Evolutionary conservation across 495 filamentous ascomycete species (phyloP).

Genomic region (Penicillium soppii): DNA sequence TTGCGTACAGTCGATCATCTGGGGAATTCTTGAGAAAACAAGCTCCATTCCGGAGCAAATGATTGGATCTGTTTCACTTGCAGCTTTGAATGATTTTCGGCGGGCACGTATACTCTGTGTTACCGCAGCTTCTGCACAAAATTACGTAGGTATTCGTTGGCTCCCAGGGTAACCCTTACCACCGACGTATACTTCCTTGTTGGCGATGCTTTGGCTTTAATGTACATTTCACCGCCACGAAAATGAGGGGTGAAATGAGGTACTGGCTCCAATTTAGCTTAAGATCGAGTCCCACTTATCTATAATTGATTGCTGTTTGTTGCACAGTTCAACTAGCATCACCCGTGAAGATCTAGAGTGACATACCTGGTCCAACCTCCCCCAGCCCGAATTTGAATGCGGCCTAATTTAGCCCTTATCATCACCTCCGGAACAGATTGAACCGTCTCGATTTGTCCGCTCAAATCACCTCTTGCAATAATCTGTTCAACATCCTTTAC

Average conservation of each 20-base stretch:
- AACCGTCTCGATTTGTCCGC: not conserved
- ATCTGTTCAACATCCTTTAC: not conserved
- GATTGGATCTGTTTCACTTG: constrained; percentile 16
- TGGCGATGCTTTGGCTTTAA: not conserved
- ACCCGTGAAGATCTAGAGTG: not conserved
- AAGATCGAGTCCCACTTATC: too few relatives aligned
- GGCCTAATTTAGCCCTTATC: not conserved
- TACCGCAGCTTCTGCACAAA: not conserved
- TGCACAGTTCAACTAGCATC: not conserved
- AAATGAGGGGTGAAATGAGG: too few relatives aligned
- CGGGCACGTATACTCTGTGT: not conserved
- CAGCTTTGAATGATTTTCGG: not conserved
- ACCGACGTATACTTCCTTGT: not conserved
- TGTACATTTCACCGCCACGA: not conserved
- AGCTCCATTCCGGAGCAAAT: not conserved
- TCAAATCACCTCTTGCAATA: not conserved
- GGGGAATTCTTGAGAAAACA: constrained; percentile 12
- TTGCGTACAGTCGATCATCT: constrained; percentile 22
- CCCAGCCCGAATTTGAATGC: not conserved
- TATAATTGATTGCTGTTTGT: not conserved
- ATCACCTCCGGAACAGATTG: not conserved
- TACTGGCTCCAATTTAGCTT: not conserved
- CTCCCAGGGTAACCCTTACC: not conserved
- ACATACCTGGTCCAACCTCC: constrained; percentile 4
- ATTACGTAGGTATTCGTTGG: not conserved